Base-by-base conservation (phyloP, 2,329 filamentous ascomycete genomes). In the Chaetomiaceae sp. region DNA sequence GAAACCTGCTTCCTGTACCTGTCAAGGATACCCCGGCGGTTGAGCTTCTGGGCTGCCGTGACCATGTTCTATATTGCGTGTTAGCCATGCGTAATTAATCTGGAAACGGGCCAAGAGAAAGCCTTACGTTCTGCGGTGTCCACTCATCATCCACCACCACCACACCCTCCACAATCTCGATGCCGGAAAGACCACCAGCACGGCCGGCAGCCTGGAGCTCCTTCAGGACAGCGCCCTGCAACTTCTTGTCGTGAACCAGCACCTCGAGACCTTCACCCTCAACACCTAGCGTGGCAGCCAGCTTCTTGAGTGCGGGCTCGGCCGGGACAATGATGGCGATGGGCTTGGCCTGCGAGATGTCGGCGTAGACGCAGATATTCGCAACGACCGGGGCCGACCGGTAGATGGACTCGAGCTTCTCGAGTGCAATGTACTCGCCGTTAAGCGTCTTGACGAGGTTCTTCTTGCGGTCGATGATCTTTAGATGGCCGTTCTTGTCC, bases 381-480 rank as follows among this genome's bases (percentile, higher is more conserved):
- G 70, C 75, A 10, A 81, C 78, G 8, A 80, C 71, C 14, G 66
- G 61, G 5, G 74, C 68, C 21, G 78, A 73, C 20, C 78, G 76
- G 68, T 79, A 79, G 55, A 78, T 67, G 16, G 76, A 76, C 67
- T 79, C 76, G 52, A 79, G 74, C 71, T 86, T 91, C 77, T 91
- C 87, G 10, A 91, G 76, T 3, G 87, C 87, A 68, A 91, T 90
- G 72, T 91, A 91, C 73, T 91, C 87, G 65, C 87, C 87, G 62
- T 88, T 86, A 52, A 86, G 76, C 2, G 86, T 90, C 81, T 91
- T 91, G 72, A 90, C 85, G 60, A 94, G 71, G 72, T 92, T 92
- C 82, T 92, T 92, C 83, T 91, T 91, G 67, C 88, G 86, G 71
- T 92, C 88, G 64, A 92, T 89, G 68, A 92, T 66, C 63, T 78